Base-by-base conservation (phyloP, 1,284 basidiomycete species). In the Mycena sp. region DNA sequence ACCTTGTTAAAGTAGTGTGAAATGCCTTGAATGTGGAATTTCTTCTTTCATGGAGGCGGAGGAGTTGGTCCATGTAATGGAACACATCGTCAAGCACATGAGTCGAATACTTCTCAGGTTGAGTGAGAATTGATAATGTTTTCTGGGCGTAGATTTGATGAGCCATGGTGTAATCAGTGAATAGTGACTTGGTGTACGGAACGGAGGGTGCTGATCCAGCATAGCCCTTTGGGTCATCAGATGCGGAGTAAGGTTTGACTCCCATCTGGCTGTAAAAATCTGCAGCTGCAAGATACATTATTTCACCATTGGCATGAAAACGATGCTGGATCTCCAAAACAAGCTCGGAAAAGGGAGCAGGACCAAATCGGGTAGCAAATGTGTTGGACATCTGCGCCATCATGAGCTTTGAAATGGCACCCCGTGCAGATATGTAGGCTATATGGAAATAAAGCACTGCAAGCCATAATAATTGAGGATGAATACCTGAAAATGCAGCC, bases 401-500 rank as follows among this genome's bases (percentile, higher is more conserved):
- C 9, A 68, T 29, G 6, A 26, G n/a, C 44, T 58, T 63, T 37
- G 65, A 64, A n/a, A 68, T 48, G 16, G 67, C 67, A n/a, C 59
- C 64, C 12, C 50, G 51, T 9, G 67, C 30, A 25, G 60, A 61
- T 4, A 68, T 30, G 51, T 65, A 65, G 1, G 64, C 64, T 68
- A 43, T 16, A 43, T 4, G 32, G 41, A 32, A 17, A 16, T 38
- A 45, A 26, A 28, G 10, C 7, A 43, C 21, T 10, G 16, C 6
- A 19, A 19, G n/a, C 7, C n/a, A 23, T 19, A 19, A 37, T n/a
- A 43, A 10, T 19, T 9, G 21, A 35, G 52, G 14, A 14, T 9
- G 32, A 63, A 37, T 49, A 68, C 67, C 64, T 28, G 66, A 63
- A 32, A 68, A 68, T 29, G 64, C 60, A 23, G 37, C 60, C 43